Conservation (phyloP, 371 early-diverging fungal genomes). For the Syncephalastrum contaminatum region DNA sequence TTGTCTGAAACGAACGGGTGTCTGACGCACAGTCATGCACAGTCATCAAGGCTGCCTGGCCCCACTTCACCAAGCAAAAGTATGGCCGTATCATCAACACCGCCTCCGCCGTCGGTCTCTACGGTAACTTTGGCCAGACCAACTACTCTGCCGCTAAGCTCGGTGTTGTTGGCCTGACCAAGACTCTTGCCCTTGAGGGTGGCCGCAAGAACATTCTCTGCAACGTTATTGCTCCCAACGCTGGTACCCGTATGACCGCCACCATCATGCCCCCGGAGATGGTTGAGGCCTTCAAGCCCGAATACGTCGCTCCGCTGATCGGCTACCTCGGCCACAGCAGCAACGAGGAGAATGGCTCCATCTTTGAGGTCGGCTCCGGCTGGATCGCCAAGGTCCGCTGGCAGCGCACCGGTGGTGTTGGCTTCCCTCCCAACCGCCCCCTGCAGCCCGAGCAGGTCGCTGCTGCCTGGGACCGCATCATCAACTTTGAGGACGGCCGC, state of each 20-base stretch:
- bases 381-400: constrained; percentile 91
- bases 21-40: not conserved
- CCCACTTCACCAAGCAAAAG: constrained; percentile 91
- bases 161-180: constrained; percentile 88
- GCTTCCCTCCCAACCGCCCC: constrained; percentile 87
- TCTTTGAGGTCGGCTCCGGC: constrained; percentile 95
- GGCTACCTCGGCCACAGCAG: constrained; percentile 88
- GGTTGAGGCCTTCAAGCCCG: constrained; percentile 94
- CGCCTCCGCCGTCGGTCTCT: constrained; percentile 95
- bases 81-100: constrained; percentile 89
- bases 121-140: constrained; percentile 99
- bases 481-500: constrained; percentile 92
- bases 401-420: constrained; percentile 88
- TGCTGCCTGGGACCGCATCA: constrained; percentile 68
- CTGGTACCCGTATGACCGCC: constrained; percentile 98
- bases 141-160: constrained; percentile 96
- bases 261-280: constrained; percentile 95
- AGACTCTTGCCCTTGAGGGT: constrained; percentile 94
- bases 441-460: constrained; percentile 85
- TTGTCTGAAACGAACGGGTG: not conserved
- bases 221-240: constrained; percentile 97
- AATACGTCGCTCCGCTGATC: constrained; percentile 94
- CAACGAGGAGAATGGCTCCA: constrained; percentile 78
- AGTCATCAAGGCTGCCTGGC: constrained; percentile 96
- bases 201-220: constrained; percentile 84